phyloP scores from a whole-genome alignment of 768 basidiomycete species.

The Suillus subalutaceus region DNA sequence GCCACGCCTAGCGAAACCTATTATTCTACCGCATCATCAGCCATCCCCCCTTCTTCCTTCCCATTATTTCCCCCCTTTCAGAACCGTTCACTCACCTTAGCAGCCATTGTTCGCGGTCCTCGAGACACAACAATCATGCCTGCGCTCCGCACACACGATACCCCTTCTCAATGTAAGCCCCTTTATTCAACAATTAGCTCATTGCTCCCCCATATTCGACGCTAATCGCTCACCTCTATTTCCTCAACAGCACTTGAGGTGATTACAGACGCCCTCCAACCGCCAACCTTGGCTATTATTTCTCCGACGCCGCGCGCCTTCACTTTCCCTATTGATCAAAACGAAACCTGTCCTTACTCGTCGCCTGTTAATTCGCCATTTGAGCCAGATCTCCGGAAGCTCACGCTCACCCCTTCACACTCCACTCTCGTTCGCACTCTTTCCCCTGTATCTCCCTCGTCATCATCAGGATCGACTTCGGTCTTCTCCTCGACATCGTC shows the following conservation, averaged over 20 bases:
- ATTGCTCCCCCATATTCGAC: conserved; percentile 10
- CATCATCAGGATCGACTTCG: conserved; percentile 41
- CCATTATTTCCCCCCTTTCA: conserved; percentile 37
- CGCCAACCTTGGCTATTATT: conserved; percentile 57
- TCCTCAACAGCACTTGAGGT: conserved; percentile 68
- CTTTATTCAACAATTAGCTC: conserved; percentile 3
- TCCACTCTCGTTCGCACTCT: conserved; percentile 41
- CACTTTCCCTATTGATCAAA: conserved; percentile 43
- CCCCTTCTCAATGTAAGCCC: conserved; percentile 52
- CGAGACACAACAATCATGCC: conserved; percentile 61
- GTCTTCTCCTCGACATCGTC: conserved; percentile 44
- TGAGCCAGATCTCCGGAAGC: conserved; percentile 63
- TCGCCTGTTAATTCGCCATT: conserved; percentile 74
- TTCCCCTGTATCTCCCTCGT: conserved; percentile 40
- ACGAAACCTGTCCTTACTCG: conserved; percentile 58
- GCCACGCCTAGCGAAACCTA: conserved; percentile 46
- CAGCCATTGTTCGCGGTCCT: conserved; percentile 35
- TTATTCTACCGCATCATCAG: conserved; percentile 34
- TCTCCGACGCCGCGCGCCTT: conserved; percentile 63
- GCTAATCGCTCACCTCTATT: conserved; percentile 20
- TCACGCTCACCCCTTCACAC: conserved; percentile 47
- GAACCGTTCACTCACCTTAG: conserved; percentile 37
- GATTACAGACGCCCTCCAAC: conserved; percentile 61
- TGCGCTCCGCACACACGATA: conserved; percentile 79
- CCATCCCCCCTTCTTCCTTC: conserved; percentile 36